Evolutionary conservation across 2,329 filamentous ascomycete species (phyloP), one percentile per base, ranked within the genome.

Genomic region (Teratosphaeria epicoccoides): DNA sequence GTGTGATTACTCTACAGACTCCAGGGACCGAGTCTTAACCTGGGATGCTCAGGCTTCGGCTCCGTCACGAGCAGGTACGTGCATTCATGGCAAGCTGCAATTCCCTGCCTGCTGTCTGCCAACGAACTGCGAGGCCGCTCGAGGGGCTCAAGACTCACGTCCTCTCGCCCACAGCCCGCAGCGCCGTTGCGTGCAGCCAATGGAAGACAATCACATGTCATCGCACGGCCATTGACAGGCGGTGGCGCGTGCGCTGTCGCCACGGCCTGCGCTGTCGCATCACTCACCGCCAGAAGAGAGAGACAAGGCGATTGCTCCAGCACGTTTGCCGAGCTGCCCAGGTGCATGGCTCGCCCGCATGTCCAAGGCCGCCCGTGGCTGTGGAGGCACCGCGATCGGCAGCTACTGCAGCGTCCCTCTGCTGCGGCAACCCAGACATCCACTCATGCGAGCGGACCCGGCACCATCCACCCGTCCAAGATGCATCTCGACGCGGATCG

Each of bases 201-300:
- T 45, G n/a, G 29, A 29, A 23, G 5, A 48, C n/a, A n/a, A n/a
- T n/a, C n/a, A n/a, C n/a, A n/a, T n/a, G n/a, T n/a, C n/a, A 40
- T 40, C 17, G 33, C 14, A 40, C 33, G 33, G n/a, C 33, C 33
- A 40, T 40, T 40, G 33, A 17, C 33, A 20, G 14, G 10, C 43
- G 50, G 50, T 44, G 47, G 24, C 20, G 22, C 24, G 26, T 47
- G 23, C 24, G 23, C 20, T 28, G n/a, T n/a, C 28, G 7, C 22
- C 20, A 37, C 43, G 25, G 14, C 20, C 25, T 37, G 44, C 52
- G 52, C 52, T 54, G 52, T 49, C 52, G 12, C 14, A 14, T 12
- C 29, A 24, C 44, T 54, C 52, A 54, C 52, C 52, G 52, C 52
- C 44, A 48, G 47, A 51, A 22, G 12, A 7, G 17, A 24, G n/a